phyloP scores from a whole-genome alignment of 345 rosid species.

The Eucalyptus virginea region DNA sequence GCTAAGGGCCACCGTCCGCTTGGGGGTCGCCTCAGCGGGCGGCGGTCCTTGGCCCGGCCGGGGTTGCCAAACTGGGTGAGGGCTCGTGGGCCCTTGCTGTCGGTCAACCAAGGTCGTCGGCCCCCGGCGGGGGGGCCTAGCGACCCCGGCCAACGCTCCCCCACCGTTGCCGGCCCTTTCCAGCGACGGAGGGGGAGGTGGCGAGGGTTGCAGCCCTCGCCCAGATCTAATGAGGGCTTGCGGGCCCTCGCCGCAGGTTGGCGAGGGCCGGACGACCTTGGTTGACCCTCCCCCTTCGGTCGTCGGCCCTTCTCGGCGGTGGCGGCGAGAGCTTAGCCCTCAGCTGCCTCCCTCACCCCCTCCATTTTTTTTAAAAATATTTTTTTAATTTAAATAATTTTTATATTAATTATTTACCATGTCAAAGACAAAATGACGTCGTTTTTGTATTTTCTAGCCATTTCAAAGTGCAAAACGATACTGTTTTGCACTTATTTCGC shows the following conservation, averaged over 20 bases:
- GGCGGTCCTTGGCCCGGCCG: accelerated
- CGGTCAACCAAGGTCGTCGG: accelerated
- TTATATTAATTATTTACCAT: too few species aligned
- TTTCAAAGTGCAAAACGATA: accelerated
- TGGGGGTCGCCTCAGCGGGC: accelerated
- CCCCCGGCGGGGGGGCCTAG: accelerated
- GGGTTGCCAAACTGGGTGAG: too few species aligned
- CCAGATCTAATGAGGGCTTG: too few species aligned
- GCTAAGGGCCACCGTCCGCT: accelerated
- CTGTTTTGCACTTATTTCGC: too few species aligned
- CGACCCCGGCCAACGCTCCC: accelerated
- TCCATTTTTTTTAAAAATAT: too few species aligned
- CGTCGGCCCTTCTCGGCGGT: accelerated
- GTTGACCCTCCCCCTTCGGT: accelerated
- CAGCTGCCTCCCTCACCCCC: accelerated
- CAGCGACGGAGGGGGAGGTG: accelerated
- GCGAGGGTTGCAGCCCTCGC: too few species aligned
- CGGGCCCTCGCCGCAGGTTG: accelerated
- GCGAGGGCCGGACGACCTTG: accelerated
- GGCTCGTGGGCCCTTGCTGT: accelerated
- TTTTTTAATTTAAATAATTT: too few species aligned
- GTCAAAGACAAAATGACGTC: accelerated
- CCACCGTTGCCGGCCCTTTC: accelerated
- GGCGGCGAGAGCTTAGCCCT: too few species aligned
- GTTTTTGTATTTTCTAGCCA: too few species aligned